These are phyloP conservation scores for Aureobasidium uvarum DNA, from an alignment of 2,329 filamentous ascomycete species.

Conservation along the genomic window DNA sequence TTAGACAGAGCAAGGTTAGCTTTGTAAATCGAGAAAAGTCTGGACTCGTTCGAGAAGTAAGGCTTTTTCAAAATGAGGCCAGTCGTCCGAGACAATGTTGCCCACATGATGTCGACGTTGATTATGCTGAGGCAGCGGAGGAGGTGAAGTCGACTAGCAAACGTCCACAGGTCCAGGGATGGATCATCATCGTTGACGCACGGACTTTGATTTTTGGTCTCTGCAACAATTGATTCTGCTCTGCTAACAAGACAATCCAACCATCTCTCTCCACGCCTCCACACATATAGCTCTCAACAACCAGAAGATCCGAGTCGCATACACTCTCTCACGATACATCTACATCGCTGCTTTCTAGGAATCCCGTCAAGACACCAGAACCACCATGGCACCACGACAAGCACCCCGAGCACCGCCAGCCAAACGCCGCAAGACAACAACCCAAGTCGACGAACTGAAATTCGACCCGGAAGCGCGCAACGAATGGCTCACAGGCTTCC, in stretches of 20 bases:
- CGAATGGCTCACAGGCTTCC: slow-evolving; percentile 92
- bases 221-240: slow-evolving; percentile 9
- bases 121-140: background rate
- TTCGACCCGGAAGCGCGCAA: slow-evolving; percentile 78
- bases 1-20: background rate
- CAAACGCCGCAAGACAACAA: slow-evolving; percentile 21
- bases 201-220: slow-evolving; percentile 17
- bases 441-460: slow-evolving; percentile 70
- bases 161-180: background rate
- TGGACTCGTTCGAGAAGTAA: background rate
- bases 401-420: slow-evolving; percentile 14
- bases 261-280: background rate
- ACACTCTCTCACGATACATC: background rate
- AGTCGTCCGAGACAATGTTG: too few species aligned
- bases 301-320: background rate
- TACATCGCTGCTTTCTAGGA: background rate
- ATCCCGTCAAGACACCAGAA: background rate
- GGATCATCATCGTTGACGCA: slow-evolving; percentile 14
- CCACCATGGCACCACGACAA: slow-evolving; percentile 14
- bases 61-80: too few species aligned
- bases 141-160: background rate
- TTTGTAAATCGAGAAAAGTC: background rate
- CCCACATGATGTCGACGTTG: background rate
- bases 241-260: background rate
- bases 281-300: background rate